Evolutionary conservation across 768 basidiomycete genomes (phyloP).

Genomic region (Panaeolus papilionaceus): DNA sequence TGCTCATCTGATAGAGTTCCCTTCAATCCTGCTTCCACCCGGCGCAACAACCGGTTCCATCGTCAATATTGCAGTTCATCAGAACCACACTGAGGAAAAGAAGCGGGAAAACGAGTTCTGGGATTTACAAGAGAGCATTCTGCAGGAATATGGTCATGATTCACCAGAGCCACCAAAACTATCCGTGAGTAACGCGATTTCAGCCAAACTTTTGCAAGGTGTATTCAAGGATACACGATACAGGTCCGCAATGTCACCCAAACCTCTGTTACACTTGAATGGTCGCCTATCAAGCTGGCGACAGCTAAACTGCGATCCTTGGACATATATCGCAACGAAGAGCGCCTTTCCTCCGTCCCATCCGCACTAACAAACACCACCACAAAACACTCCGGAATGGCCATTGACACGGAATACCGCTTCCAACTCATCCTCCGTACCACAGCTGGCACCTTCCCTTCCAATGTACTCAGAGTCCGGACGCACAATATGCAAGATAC

Average conservation of each 20-base stretch:
- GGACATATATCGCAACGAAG: slow-evolving; percentile 92
- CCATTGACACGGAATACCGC: slow-evolving; percentile 83
- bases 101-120: slow-evolving; percentile 84
- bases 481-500: slow-evolving; percentile 97
- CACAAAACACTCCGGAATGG: slow-evolving; percentile 84
- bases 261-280: slow-evolving; percentile 96
- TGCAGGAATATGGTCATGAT: slow-evolving; percentile 70
- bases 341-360: slow-evolving; percentile 87
- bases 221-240: not conserved
- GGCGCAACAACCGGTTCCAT: slow-evolving; percentile 94
- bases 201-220: not conserved
- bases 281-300: slow-evolving; percentile 86
- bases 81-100: slow-evolving; percentile 85
- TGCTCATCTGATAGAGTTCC: slow-evolving; percentile 97
- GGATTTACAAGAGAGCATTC: slow-evolving; percentile 82
- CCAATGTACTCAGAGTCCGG: slow-evolving; percentile 79
- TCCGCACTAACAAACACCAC: slow-evolving; percentile 85
- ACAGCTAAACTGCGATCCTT: slow-evolving; percentile 86
- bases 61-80: slow-evolving; percentile 94
- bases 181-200: slow-evolving; percentile 52
- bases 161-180: slow-evolving; percentile 79
- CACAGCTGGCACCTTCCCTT: slow-evolving; percentile 88
- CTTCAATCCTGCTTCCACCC: slow-evolving; percentile 91
- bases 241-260: slow-evolving; percentile 94
- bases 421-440: slow-evolving; percentile 96